Conservation (phyloP, 495 filamentous ascomycete species). For the Podospora conica region DNA sequence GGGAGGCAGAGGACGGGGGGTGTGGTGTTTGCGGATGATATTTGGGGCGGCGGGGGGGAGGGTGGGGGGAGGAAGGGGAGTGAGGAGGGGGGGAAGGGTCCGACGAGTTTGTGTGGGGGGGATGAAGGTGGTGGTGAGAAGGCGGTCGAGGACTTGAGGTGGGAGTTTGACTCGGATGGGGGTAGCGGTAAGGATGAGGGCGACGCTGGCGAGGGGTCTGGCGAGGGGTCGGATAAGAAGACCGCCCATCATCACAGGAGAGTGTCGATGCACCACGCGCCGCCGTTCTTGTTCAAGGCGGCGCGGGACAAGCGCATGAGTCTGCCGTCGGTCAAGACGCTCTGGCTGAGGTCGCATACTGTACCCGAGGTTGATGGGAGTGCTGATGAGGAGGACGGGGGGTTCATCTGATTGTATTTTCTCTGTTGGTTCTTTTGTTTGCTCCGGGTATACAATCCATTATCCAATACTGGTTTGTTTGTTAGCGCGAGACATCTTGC, state of each 20-base stretch:
- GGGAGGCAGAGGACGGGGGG: background rate
- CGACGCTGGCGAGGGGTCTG: background rate
- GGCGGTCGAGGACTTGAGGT: background rate
- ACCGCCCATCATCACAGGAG: background rate
- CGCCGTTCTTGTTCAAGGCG: background rate
- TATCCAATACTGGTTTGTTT: background rate
- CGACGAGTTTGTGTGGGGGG: background rate
- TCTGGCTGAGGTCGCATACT: constrained; percentile 15
- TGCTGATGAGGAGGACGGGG: background rate
- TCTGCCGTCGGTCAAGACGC: constrained; percentile 21
- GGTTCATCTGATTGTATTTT: background rate
- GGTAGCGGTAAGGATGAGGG: background rate
- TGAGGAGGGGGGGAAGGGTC: background rate
- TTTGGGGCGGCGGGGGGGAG: background rate
- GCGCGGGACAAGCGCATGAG: constrained; percentile 26
- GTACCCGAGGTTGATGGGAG: background rate
- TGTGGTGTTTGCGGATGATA: background rate
- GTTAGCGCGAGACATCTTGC: no score
- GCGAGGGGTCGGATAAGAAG: background rate
- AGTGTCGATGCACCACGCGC: background rate
- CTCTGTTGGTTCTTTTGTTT: background rate
- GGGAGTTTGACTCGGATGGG: background rate
- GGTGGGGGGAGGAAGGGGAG: background rate
- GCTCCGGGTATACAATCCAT: background rate
- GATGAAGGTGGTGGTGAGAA: background rate